A percentile compares a stretch with the other conserved stretches of the same genome.
These are phyloP conservation scores for Pleurotus tuber-regium DNA, from an alignment of 768 basidiomycete species.

Conservation along the genomic window DNA sequence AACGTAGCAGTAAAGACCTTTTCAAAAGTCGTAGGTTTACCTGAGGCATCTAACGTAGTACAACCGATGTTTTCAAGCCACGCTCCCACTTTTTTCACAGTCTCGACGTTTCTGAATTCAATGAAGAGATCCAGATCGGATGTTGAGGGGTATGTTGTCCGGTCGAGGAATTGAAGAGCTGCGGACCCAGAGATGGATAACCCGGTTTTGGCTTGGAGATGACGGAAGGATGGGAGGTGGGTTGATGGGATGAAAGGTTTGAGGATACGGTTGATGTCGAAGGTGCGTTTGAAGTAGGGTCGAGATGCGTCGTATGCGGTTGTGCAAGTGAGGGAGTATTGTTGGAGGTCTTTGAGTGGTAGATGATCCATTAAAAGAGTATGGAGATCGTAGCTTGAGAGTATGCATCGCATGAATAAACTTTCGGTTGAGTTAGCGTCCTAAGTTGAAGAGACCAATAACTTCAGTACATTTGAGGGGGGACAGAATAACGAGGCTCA, in stretches of 20 bases:
- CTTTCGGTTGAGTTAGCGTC: neutral
- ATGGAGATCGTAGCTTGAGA: slow-evolving; percentile 7
- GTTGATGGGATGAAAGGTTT: slow-evolving; percentile 28
- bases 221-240: slow-evolving; percentile 32
- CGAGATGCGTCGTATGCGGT: neutral
- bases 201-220: slow-evolving; percentile 38
- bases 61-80: slow-evolving; percentile 38
- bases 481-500: too few species aligned
- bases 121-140: slow-evolving; percentile 55
- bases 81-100: slow-evolving; percentile 26
- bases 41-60: neutral
- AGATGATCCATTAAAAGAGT: slow-evolving; percentile 10
- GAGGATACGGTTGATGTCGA: slow-evolving; percentile 34
- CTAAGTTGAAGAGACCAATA: neutral
- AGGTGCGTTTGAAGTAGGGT: slow-evolving; percentile 21
- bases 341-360: slow-evolving; percentile 23
- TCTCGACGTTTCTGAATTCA: slow-evolving; percentile 27
- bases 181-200: slow-evolving; percentile 52
- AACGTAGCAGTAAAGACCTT: neutral
- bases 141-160: slow-evolving; percentile 37
- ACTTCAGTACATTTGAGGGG: too few species aligned
- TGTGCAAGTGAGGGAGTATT: slow-evolving; percentile 20
- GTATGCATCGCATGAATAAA: neutral
- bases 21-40: neutral
- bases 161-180: slow-evolving; percentile 51